Evolutionary conservation across 2,329 filamentous ascomycete genomes (phyloP), one percentile per base, ranked within the genome.

Genomic region (Ceratocystis smalleyi): DNA sequence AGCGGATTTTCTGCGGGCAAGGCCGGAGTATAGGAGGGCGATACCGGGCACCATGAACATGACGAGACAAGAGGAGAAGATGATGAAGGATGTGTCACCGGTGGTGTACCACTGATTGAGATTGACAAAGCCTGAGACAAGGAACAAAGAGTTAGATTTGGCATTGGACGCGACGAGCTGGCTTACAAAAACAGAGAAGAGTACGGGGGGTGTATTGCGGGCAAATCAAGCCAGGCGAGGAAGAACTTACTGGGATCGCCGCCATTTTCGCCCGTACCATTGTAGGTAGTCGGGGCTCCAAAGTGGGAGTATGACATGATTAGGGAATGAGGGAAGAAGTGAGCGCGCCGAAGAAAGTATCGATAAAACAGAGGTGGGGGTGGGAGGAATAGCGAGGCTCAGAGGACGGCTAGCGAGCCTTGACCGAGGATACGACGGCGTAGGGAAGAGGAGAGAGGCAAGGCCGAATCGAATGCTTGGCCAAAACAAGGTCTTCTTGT

Each of bases 11-110:
- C 94, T 85, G 69, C 94, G 87, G n/a, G 94, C 92, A 69, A 97
- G 86, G 69, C 94, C 94, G 12, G 92, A 96, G 79, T 99, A 99
- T 69, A 99, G 84, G 77, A 99, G 96, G 64, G 90, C 91, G 70
- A 99, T 91, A 71, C 94, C 94, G 35, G 94, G 94, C 35, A 97
- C 81, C 94, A 97, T 99, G 76, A 96, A 78, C 77, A 97, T 77
- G 69, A 97, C 92, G 87, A 97, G 95, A 73, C 89, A 91, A 67
- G 91, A 83, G 67, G 88, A 81, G 71, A 97, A 76, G 74, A 97
- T 81, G 75, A 97, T 97, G 78, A 89, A 97, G 73, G 91, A 89
- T 77, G 91, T 87, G 76, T 99, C 94, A 71, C 94, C 94, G 5
- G 90, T 79, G 69, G 89, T 82, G 77, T 87, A 97, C 89, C 91